A percentile compares a stretch with the other conserved stretches of the same genome.
These are phyloP conservation scores for Pistacia vera DNA, from an alignment of 345 rosid genomes.

Conservation along the genomic window DNA sequence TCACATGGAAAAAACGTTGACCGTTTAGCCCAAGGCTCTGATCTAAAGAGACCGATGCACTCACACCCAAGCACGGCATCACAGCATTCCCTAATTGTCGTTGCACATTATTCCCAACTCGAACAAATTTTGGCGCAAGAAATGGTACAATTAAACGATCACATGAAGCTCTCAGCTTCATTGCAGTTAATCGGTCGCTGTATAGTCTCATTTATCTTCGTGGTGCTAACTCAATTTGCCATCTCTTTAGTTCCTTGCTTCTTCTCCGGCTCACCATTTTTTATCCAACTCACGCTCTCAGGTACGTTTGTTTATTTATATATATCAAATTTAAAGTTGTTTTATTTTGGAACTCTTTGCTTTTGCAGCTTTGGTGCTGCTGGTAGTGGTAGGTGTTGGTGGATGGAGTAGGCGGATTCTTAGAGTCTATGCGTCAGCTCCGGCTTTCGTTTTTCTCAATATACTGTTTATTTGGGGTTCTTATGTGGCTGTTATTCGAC, in stretches of 20 bases:
- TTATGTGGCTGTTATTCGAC: conserved; percentile 39
- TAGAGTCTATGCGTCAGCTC: conserved; percentile 50
- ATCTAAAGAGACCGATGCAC: background rate
- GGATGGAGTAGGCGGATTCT: conserved; percentile 48
- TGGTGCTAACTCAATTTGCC: conserved; percentile 44
- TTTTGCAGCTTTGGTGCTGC: conserved; percentile 38
- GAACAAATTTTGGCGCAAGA: conserved; percentile 16
- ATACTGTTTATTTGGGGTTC: conserved; percentile 49
- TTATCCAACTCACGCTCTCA: conserved; percentile 47
- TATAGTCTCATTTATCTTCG: conserved; percentile 37
- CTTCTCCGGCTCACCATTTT: conserved; percentile 39
- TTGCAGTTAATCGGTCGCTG: conserved; percentile 30
- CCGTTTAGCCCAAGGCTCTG: background rate
- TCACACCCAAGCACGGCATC: background rate
- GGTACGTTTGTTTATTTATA: conserved; percentile 22
- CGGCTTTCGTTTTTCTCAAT: conserved; percentile 54
- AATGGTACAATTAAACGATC: conserved; percentile 27
- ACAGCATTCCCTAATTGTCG: too few species aligned
- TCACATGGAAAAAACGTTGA: too few species aligned
- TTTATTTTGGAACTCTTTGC: background rate
- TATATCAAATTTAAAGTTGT: background rate
- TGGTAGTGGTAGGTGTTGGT: conserved; percentile 40
- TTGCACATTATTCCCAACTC: background rate
- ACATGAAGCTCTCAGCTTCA: conserved; percentile 12
- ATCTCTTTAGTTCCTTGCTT: conserved; percentile 48